A percentile compares a stretch with the other conserved stretches of the same genome.
Evolutionary conservation across 345 rosid species (phyloP).

Genomic region (Eucalyptus sideroxylon): DNA sequence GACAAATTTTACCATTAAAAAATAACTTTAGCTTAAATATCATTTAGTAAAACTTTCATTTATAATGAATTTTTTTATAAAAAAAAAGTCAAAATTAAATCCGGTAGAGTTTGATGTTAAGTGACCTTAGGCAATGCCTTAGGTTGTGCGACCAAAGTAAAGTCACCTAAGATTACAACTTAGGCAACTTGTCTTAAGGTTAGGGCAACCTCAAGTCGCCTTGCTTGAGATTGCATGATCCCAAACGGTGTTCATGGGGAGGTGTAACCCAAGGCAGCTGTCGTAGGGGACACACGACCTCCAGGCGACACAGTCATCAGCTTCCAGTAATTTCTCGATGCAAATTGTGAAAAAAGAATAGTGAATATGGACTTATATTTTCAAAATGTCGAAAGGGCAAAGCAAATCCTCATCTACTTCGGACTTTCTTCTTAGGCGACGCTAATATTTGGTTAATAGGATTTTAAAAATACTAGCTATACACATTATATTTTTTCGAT

Average conservation of each 20-base stretch:
- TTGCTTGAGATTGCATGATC: accelerated
- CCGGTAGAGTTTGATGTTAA: accelerated
- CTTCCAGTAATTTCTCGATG: accelerated
- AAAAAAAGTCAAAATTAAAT: too few relatives aligned
- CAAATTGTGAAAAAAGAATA: too few relatives aligned
- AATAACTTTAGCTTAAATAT: accelerated
- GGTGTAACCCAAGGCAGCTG: accelerated
- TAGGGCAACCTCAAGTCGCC: too few relatives aligned
- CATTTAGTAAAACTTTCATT: accelerated
- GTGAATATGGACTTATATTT: too few relatives aligned
- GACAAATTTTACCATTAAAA: accelerated
- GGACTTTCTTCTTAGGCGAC: too few relatives aligned
- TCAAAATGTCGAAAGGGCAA: too few relatives aligned
- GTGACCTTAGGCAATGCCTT: too few relatives aligned
- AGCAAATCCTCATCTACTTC: too few relatives aligned
- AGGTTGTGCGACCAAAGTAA: accelerated
- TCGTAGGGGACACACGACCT: too few relatives aligned
- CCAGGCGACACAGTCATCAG: accelerated
- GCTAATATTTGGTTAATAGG: too few relatives aligned
- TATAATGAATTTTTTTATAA: accelerated
- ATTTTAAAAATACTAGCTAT: too few relatives aligned
- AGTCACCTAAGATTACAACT: accelerated
- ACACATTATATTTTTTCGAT: too few relatives aligned
- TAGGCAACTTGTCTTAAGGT: accelerated
- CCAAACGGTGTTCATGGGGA: accelerated